phyloP scores from a whole-genome alignment of 1,284 basidiomycete species.

The Cutaneotrichosporon sp. region DNA sequence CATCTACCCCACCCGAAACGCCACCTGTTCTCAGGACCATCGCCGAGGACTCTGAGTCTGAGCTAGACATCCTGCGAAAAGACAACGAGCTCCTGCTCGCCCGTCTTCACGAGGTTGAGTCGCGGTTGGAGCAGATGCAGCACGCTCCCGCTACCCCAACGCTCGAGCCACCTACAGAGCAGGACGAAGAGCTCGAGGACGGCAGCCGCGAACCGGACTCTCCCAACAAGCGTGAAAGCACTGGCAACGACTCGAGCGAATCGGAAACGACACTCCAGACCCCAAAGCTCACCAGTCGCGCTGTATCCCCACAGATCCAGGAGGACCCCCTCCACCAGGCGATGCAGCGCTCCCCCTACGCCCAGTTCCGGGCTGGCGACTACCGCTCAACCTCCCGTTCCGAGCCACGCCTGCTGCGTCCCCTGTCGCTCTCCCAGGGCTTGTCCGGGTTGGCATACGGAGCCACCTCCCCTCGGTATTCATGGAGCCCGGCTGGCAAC shows the following conservation, averaged over 20 bases:
- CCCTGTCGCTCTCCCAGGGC: constrained; percentile 89
- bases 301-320: constrained; percentile 22
- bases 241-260: constrained; percentile 23
- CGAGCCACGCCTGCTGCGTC: constrained; percentile 24
- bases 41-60: constrained; percentile 58
- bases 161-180: constrained; percentile 14
- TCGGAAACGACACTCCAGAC: constrained; percentile 18
- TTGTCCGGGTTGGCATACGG: constrained; percentile 75
- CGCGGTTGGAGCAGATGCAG: constrained; percentile 9
- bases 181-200: constrained; percentile 21
- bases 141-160: constrained; percentile 3
- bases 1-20: constrained; percentile 20
- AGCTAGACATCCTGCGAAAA: constrained; percentile 57
- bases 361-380: constrained; percentile 37
- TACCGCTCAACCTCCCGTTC: constrained; percentile 7
- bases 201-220: constrained; percentile 1
- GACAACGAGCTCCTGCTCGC: constrained; percentile 16
- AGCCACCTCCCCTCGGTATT: constrained; percentile 39
- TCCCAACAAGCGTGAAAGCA: constrained; percentile 16
- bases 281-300: constrained; percentile 15
- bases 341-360: constrained; percentile 77
- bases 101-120: constrained; percentile 16
- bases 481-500: constrained; percentile 26
- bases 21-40: constrained; percentile 20
- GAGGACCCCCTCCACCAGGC: constrained; percentile 85